phyloP scores from a whole-genome alignment of 1,284 basidiomycete genomes.

The Vanrija humicola region DNA sequence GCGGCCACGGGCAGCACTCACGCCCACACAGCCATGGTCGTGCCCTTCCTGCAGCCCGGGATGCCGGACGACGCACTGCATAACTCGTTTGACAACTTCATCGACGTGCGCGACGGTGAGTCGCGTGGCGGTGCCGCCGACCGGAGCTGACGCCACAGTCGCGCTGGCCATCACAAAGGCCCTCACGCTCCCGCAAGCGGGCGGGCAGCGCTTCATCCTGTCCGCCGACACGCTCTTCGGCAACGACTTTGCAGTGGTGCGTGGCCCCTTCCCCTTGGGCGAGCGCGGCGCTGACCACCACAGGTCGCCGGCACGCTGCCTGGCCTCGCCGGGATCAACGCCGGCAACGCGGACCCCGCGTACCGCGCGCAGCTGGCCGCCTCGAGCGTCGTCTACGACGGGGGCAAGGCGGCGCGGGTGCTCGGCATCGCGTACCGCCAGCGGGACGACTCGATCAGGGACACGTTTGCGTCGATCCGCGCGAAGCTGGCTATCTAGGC shows the following conservation, averaged over 20 bases:
- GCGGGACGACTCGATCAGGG: neutral
- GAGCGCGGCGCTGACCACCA: too few relatives aligned
- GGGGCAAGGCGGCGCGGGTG: neutral
- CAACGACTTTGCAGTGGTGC: conserved; percentile 29
- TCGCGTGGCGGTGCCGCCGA: neutral
- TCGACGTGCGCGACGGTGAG: neutral
- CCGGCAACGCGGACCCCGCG: neutral
- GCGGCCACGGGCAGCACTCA: neutral
- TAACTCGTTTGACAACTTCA: neutral
- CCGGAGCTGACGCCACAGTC: conserved; percentile 2
- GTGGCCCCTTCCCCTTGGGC: neutral
- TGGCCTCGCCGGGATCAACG: neutral
- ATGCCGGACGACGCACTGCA: neutral
- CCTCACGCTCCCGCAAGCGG: neutral
- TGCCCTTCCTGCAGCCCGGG: neutral
- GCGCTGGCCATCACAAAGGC: neutral
- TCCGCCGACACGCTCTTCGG: conserved; percentile 8
- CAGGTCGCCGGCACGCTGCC: neutral
- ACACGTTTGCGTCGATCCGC: neutral
- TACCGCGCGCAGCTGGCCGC: neutral
- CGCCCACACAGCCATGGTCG: neutral
- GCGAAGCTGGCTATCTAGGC: neutral
- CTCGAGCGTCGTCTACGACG: neutral
- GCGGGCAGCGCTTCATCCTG: neutral
- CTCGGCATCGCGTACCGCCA: neutral